These are phyloP conservation scores for Globisporangium alternatum DNA, from an alignment of 352 stramenopile species.

Conservation along the genomic window DNA sequence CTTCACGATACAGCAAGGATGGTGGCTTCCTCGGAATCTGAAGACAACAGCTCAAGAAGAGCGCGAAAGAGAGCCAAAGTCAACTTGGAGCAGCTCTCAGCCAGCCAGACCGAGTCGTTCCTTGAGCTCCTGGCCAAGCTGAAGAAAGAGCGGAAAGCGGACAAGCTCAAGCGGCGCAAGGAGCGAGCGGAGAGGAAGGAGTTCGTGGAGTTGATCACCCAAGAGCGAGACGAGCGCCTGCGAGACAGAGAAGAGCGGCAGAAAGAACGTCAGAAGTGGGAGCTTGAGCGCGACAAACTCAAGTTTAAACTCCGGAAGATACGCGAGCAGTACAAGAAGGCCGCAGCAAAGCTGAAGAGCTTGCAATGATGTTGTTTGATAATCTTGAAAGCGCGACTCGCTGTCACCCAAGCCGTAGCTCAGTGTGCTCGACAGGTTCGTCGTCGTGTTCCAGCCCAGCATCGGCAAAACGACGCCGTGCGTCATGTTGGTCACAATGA, in stretches of 20 bases:
- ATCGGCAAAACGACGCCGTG: too few relatives aligned
- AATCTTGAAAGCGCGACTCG: not conserved
- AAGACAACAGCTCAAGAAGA: not conserved
- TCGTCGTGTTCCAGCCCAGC: too few relatives aligned
- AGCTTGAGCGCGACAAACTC: conserved; percentile 9
- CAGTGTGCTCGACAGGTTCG: too few relatives aligned
- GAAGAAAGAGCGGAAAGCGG: not conserved
- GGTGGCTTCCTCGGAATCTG: not conserved
- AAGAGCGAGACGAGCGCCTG: conserved; percentile 2
- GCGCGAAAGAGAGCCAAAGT: not conserved
- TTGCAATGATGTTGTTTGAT: too few relatives aligned
- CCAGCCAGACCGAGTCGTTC: not conserved
- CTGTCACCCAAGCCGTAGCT: too few relatives aligned
- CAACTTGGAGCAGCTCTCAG: not conserved
- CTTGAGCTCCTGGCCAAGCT: not conserved
- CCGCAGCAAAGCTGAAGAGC: not conserved
- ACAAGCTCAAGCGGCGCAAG: conserved; percentile 3
- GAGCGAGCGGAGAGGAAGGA: not conserved
- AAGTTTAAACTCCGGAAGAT: conserved; percentile 7
- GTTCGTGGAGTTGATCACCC: not conserved
- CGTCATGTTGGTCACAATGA: too few relatives aligned
- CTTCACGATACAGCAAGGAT: not conserved
- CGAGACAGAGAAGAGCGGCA: not conserved
- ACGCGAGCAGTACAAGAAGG: not conserved
- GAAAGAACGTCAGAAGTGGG: conserved; percentile 1